Conservation (phyloP, 1,139 yeast species). For the Schizosaccharomyces versatilis region DNA sequence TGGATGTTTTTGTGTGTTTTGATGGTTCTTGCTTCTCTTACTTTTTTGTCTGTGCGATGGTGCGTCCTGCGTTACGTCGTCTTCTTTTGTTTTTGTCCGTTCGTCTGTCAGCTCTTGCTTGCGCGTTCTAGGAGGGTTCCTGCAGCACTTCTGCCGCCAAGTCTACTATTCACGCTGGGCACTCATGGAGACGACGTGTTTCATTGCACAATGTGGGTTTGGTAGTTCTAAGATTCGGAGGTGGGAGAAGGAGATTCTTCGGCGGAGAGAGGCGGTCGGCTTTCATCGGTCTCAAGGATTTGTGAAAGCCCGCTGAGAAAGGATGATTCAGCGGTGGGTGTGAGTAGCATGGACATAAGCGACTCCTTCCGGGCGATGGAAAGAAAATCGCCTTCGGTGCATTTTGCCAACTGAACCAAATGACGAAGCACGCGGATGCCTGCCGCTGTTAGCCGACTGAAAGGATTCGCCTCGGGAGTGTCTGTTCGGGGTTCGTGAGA, state of each 20-base stretch:
- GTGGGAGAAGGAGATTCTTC: too few species aligned
- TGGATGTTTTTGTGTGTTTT: background rate
- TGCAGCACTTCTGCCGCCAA: too few species aligned
- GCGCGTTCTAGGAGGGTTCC: too few species aligned
- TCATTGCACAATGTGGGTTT: too few species aligned
- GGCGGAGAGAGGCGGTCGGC: background rate
- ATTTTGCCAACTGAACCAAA: background rate
- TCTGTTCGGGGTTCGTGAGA: too few species aligned
- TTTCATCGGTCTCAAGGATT: background rate
- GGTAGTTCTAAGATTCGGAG: too few species aligned
- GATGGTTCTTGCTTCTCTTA: background rate
- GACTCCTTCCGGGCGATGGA: background rate
- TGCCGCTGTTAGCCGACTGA: background rate
- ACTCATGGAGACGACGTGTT: too few species aligned
- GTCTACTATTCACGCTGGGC: too few species aligned
- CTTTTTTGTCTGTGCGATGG: too few species aligned
- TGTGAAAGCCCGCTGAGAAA: background rate
- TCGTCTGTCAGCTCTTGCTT: too few species aligned
- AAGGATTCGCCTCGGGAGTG: background rate
- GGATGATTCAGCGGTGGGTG: background rate
- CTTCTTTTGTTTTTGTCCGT: too few species aligned
- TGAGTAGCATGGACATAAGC: background rate
- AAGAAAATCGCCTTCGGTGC: background rate
- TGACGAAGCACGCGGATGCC: background rate
- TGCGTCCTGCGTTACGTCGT: too few species aligned